These are phyloP conservation scores for Aspergillus nanangensis DNA, from an alignment of 495 filamentous ascomycete genomes.

Conservation along the genomic window DNA sequence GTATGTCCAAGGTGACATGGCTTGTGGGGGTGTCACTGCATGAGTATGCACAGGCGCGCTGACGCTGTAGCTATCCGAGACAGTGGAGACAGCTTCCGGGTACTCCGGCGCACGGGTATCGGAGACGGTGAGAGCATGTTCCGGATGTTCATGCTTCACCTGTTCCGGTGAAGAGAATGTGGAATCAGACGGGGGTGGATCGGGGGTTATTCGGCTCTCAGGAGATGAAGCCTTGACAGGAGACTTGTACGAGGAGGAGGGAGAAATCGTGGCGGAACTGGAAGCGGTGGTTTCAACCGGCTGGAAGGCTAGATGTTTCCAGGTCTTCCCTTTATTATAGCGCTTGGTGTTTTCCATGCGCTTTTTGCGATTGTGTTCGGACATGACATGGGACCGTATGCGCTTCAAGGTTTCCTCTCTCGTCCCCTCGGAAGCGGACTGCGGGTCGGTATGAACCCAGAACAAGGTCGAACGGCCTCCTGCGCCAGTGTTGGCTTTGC, in stretches of 20 bases:
- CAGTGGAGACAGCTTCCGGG: background rate
- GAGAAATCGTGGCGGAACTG: conserved; percentile 11
- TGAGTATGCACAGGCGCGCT: conserved; percentile 4
- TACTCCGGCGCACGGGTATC: background rate
- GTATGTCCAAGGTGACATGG: conserved; percentile 20
- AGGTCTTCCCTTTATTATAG: conserved; percentile 38
- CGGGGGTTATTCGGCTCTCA: background rate
- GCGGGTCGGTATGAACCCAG: conserved; percentile 42
- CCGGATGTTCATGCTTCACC: background rate
- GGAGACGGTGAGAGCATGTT: background rate
- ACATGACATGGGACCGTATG: conserved; percentile 49
- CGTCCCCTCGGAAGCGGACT: conserved; percentile 36
- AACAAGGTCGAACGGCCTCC: conserved; percentile 38
- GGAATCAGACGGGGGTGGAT: background rate
- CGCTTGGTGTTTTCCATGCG: conserved; percentile 39
- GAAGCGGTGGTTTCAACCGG: conserved; percentile 26
- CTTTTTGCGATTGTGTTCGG: conserved; percentile 48
- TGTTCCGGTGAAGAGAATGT: background rate
- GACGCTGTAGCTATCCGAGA: background rate
- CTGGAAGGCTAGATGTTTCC: conserved; percentile 40
- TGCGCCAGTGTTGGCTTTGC: conserved; percentile 32
- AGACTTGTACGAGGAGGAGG: conserved; percentile 10
- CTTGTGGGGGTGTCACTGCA: conserved; percentile 9
- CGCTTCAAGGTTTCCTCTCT: conserved; percentile 44
- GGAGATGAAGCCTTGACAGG: conserved; percentile 10